phyloP scores from a whole-genome alignment of 2,329 filamentous ascomycete species.

The Emergomyces orientalis region DNA sequence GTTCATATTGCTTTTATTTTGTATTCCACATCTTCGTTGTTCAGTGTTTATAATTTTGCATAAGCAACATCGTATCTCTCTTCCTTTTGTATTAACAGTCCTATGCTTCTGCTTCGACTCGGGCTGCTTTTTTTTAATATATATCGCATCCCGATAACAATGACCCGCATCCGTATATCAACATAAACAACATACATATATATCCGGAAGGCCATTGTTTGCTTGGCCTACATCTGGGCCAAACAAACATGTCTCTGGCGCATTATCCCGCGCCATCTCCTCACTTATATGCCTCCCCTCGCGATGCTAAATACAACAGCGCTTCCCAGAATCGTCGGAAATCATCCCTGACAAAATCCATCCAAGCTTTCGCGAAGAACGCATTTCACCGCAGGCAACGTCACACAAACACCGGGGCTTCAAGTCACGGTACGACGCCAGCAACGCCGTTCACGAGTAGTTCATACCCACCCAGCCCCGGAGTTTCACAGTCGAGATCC shows the following conservation, averaged over 20 bases:
- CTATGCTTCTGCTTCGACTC: background rate
- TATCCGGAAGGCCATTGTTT: background rate
- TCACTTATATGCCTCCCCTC: background rate
- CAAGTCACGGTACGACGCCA: background rate
- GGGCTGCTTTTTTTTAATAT: background rate
- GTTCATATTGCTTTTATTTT: background rate
- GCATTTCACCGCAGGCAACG: constrained; percentile 15
- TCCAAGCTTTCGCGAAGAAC: constrained; percentile 18
- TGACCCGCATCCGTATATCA: background rate
- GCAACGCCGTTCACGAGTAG: background rate
- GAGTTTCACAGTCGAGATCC: background rate
- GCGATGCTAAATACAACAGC: constrained; percentile 12
- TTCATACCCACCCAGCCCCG: background rate
- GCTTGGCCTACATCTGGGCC: background rate
- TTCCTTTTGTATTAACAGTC: background rate
- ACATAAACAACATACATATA: background rate
- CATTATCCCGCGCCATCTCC: background rate
- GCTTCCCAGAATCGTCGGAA: constrained; percentile 8
- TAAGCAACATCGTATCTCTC: background rate
- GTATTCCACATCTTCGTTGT: background rate
- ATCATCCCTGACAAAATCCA: constrained; percentile 14
- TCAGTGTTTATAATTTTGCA: background rate
- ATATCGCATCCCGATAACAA: background rate
- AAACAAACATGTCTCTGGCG: background rate
- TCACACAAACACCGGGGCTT: constrained; percentile 7